These are phyloP conservation scores for Fraxinus floribunda DNA, from an alignment of 305 asterid species.

Conservation along the genomic window DNA sequence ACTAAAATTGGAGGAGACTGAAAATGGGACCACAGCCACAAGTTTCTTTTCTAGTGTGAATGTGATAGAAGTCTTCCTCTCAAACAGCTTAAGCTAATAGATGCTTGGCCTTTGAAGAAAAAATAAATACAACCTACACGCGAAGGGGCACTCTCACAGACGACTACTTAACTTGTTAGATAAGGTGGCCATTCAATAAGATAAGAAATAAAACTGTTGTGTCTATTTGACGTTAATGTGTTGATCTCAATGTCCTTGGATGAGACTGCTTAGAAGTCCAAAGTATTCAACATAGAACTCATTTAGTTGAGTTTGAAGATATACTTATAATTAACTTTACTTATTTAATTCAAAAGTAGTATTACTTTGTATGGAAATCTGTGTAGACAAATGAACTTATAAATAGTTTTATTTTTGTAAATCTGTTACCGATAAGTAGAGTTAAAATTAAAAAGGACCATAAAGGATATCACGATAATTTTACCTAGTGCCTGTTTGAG, in stretches of 20 bases:
- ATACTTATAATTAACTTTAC: not conserved
- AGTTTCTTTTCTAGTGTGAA: not conserved
- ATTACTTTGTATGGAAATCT: not conserved
- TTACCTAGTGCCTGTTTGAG: not conserved
- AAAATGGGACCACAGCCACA: not conserved
- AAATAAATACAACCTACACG: not conserved
- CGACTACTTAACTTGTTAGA: not conserved
- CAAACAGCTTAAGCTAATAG: not conserved
- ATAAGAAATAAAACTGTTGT: not conserved
- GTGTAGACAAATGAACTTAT: not conserved
- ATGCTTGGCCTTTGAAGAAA: not conserved
- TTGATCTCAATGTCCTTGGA: not conserved
- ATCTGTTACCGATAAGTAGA: not conserved
- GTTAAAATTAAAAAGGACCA: not conserved
- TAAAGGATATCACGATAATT: not conserved
- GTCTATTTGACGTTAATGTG: not conserved
- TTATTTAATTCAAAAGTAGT: not conserved
- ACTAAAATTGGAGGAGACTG: not conserved
- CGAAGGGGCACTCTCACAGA: not conserved
- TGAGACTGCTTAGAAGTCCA: not conserved
- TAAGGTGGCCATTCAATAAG: not conserved
- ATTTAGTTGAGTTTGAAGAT: not conserved
- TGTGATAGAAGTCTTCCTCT: not conserved
- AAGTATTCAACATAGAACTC: too few relatives aligned
- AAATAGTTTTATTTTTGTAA: not conserved